A percentile compares a stretch with the other conserved stretches of the same genome.
phyloP scores from a whole-genome alignment of 345 rosid genomes.

The Turritis glabra region DNA sequence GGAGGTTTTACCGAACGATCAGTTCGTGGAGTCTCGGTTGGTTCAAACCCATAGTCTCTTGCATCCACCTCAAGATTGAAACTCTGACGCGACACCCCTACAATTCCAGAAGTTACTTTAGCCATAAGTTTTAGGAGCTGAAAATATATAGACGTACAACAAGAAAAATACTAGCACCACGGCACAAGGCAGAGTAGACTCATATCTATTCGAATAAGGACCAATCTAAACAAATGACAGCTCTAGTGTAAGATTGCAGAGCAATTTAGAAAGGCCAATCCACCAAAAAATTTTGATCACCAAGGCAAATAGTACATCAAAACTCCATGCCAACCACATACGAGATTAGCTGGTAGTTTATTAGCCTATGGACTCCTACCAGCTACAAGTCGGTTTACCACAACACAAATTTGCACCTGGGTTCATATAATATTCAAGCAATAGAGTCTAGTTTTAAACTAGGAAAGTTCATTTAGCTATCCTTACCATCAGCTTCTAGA shows the following conservation, averaged over 20 bases:
- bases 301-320: background rate
- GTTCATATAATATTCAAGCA: slow-evolving; percentile 1
- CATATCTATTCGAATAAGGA: background rate
- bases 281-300: background rate
- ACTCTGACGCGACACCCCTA: slow-evolving; percentile 80
- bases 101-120: slow-evolving; percentile 15
- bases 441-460: background rate
- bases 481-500: slow-evolving; percentile 76
- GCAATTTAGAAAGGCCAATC: background rate
- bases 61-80: slow-evolving; percentile 88
- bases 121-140: background rate
- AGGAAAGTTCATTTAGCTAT: slow-evolving; percentile 1
- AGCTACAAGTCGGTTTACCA: background rate
- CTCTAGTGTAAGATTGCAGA: background rate
- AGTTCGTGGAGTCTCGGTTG: slow-evolving; percentile 86
- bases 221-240: slow-evolving; percentile 8
- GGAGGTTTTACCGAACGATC: slow-evolving; percentile 76
- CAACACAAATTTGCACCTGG: background rate
- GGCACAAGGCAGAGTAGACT: background rate
- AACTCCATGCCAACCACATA: slow-evolving; percentile 13
- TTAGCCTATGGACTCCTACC: background rate
- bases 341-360: background rate
- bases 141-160: background rate
- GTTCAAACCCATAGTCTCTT: slow-evolving; percentile 78
- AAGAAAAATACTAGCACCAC: background rate